A percentile compares a stretch with the other conserved stretches of the same genome.
phyloP scores from a whole-genome alignment of 2,329 filamentous ascomycete genomes.

The Zymoseptoria tritici region DNA sequence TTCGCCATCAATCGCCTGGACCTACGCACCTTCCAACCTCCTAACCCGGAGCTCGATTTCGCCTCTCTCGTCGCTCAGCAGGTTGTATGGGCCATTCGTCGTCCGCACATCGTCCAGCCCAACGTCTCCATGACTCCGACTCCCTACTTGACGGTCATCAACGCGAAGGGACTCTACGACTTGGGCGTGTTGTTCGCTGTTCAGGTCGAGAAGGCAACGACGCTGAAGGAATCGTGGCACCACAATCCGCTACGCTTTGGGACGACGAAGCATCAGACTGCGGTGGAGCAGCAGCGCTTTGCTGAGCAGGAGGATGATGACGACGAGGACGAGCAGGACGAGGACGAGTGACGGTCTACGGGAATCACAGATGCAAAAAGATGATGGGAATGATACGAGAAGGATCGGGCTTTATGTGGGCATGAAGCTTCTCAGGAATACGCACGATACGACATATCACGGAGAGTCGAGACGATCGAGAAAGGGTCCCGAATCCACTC shows the following conservation, averaged over 20 bases:
- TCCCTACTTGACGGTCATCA: neutral
- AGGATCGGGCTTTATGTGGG: too few species aligned
- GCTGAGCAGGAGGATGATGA: too few species aligned
- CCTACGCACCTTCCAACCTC: neutral
- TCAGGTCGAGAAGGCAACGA: neutral
- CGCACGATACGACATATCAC: too few species aligned
- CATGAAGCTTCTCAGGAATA: too few species aligned
- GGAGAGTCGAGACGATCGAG: too few species aligned
- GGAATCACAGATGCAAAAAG: too few species aligned
- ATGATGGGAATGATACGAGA: too few species aligned
- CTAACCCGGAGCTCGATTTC: neutral
- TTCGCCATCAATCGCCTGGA: neutral
- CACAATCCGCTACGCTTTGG: neutral
- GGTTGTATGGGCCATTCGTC: neutral
- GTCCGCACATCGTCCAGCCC: neutral
- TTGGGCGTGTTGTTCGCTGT: neutral
- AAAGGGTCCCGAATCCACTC: too few species aligned
- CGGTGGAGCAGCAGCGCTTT: neutral
- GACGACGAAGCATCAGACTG: neutral
- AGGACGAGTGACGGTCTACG: too few species aligned
- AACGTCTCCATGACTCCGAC: neutral
- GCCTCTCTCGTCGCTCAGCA: neutral
- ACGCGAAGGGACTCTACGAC: neutral
- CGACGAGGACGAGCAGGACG: too few species aligned
- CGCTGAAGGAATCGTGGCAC: neutral